Evolutionary conservation across 1,284 basidiomycete species (phyloP), one percentile per base, ranked within the genome.

Genomic region (Melampsora larici-populina): DNA sequence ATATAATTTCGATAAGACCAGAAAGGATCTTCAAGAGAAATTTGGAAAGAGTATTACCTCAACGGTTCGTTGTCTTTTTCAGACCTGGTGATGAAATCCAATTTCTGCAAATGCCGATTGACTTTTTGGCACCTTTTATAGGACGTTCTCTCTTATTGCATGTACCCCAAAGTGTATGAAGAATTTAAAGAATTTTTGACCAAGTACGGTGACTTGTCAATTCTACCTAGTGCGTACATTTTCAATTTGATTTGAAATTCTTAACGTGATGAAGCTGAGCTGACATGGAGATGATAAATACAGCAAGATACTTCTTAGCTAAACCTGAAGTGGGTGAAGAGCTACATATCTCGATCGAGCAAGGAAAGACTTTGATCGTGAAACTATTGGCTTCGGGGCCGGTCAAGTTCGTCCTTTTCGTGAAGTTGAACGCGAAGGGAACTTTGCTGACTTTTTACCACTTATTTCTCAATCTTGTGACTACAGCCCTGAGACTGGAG

Each of bases 261-360:
- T 13, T 13, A 62, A 62, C 15, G 11, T 62, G 13, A 51, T 51
- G 49, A 51, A 51, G 13, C 49, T 33, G 1, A 18, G 33, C 68
- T 70, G 40, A 72, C 33, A n/a, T 15, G 31, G 36, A 7, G 36
- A 29, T 63, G 6, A 1, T 13, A 63, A n/a, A 98, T 82, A 95
- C 96, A 79, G 99, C 97, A 43, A 92, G 97, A 79, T 96, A 92
- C 88, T 99, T 99, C 91, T 87, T 99, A 80, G 92, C 91, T 79
- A 93, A 93, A 80, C 95, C 97, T 99, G 78, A 97, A 99, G 83
- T 94, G 97, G 77, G 97, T 97, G 70, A 98, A 99, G 83, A 97
- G 99, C 86, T 93, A 92, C 86, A 97, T 99, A 87, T 95, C 96
- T 89, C 91, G 72, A 97, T 99, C 82, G 96, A 99, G 86, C 89